A percentile compares a stretch with the other conserved stretches of the same genome.
Evolutionary conservation across 1,139 yeast genomes (phyloP).

Genomic region (Yamadazyma dendronema): DNA sequence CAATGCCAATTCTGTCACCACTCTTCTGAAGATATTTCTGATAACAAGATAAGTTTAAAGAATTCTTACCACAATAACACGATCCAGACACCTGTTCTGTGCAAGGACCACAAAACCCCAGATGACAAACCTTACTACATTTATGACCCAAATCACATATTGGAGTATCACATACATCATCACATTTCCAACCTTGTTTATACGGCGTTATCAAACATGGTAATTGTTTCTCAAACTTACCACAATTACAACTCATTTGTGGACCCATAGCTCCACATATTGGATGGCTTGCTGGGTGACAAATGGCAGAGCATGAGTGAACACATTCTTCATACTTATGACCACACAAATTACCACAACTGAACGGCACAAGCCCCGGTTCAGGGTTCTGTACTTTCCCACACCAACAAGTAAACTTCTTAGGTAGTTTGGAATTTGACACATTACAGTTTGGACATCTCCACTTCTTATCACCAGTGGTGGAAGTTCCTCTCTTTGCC

Average conservation of each 20-base stretch:
- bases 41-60: slow-evolving; percentile 45
- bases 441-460: slow-evolving; percentile 85
- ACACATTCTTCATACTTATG: slow-evolving; percentile 56
- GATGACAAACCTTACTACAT: slow-evolving; percentile 56
- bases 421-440: slow-evolving; percentile 52
- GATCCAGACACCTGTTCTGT: slow-evolving; percentile 29
- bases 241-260: slow-evolving; percentile 69
- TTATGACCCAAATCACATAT: slow-evolving; percentile 72
- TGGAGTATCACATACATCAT: slow-evolving; percentile 54
- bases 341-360: slow-evolving; percentile 86
- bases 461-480: slow-evolving; percentile 58
- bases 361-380: slow-evolving; percentile 64
- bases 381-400: slow-evolving; percentile 71
- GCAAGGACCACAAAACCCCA: slow-evolving; percentile 81
- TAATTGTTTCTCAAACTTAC: slow-evolving; percentile 60
- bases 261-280: slow-evolving; percentile 80
- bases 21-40: slow-evolving; percentile 37
- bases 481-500: slow-evolving; percentile 75
- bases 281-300: slow-evolving; percentile 92
- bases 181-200: slow-evolving; percentile 67
- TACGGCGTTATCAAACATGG: slow-evolving; percentile 77
- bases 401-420: slow-evolving; percentile 84
- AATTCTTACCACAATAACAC: slow-evolving; percentile 76
- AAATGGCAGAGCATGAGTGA: slow-evolving; percentile 71
- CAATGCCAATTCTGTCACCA: slow-evolving; percentile 60